A percentile compares a stretch with the other conserved stretches of the same genome.
phyloP scores from a whole-genome alignment of 805 yeast genomes.

The Saccharomyces mikatae region DNA sequence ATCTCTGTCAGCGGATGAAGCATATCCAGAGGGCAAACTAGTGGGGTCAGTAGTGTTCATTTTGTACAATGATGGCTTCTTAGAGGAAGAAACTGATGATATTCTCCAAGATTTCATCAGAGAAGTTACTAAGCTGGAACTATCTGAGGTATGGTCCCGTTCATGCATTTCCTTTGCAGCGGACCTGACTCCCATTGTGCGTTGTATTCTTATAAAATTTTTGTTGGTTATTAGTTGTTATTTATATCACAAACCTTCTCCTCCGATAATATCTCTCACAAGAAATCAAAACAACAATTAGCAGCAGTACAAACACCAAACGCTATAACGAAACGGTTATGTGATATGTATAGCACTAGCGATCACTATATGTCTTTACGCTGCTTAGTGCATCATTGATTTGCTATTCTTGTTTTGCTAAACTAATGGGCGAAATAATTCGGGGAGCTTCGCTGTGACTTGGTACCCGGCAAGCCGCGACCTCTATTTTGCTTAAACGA shows the following conservation, averaged over 20 bases:
- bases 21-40: not conserved
- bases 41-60: not conserved
- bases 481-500: not conserved
- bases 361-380: not conserved
- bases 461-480: not conserved
- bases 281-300: not conserved
- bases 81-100: slow-evolving; percentile 10
- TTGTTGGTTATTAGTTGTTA: not conserved
- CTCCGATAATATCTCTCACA: not conserved
- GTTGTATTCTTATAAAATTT: not conserved
- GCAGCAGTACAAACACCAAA: not conserved
- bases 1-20: not conserved
- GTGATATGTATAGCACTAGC: not conserved
- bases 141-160: slow-evolving; percentile 9
- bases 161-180: slow-evolving; percentile 23
- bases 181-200: slow-evolving; percentile 23
- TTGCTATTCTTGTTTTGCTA: not conserved
- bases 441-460: not conserved
- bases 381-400: not conserved
- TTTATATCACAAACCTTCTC: not conserved
- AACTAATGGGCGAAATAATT: not conserved
- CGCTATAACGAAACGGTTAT: not conserved
- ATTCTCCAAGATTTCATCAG: slow-evolving; percentile 27
- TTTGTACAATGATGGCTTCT: not conserved
- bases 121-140: slow-evolving; percentile 18